phyloP scores from a whole-genome alignment of 805 yeast species.

The Blastobotrys terrestris region DNA sequence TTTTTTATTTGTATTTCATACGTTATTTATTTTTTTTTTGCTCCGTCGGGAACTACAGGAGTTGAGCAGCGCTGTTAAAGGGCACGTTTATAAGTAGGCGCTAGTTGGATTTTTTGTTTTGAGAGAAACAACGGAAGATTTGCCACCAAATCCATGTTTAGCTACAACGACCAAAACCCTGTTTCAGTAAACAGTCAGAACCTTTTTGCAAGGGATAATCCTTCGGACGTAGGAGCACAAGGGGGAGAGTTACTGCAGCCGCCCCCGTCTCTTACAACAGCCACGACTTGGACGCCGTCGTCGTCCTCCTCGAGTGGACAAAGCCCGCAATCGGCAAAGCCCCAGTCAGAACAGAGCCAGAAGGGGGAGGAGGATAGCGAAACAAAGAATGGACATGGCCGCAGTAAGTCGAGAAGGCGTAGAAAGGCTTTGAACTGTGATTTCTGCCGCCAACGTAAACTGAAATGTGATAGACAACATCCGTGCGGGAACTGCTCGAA shows the following conservation, averaged over 20 bases:
- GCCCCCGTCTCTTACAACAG: background rate
- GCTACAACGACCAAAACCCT: background rate
- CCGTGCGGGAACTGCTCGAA: conserved; percentile 30
- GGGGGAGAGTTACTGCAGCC: background rate
- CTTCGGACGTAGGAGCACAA: background rate
- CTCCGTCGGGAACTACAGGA: background rate
- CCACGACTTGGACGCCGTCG: background rate
- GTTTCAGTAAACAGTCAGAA: background rate
- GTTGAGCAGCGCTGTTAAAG: no score
- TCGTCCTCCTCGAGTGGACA: background rate
- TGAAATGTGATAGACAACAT: conserved; percentile 30
- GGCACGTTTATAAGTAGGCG: no score
- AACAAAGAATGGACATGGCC: background rate
- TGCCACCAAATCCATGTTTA: background rate
- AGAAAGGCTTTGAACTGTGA: conserved; percentile 29
- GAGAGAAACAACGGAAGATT: background rate
- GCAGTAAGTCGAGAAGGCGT: conserved; percentile 16
- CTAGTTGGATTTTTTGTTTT: no score
- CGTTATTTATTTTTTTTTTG: background rate
- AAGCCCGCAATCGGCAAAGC: background rate
- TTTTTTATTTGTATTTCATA: no score
- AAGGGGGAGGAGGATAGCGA: background rate
- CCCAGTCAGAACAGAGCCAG: background rate
- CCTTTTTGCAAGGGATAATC: background rate
- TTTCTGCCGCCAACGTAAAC: conserved; percentile 30